Evolutionary conservation across 768 basidiomycete genomes (phyloP).

Genomic region (Boletus vermiculosoides): DNA sequence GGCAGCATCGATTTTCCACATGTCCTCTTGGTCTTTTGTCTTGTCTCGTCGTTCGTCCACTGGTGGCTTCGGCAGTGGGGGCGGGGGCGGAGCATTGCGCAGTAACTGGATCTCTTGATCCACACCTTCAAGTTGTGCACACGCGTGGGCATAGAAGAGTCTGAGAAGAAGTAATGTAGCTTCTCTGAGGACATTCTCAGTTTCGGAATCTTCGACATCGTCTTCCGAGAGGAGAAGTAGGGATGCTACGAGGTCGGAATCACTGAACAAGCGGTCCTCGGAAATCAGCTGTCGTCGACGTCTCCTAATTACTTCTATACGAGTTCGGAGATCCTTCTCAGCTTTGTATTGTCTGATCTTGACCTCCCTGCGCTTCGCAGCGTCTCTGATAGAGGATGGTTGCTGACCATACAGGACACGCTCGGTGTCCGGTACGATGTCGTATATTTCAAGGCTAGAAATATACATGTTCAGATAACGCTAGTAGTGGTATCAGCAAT

Average conservation of each 20-base stretch:
- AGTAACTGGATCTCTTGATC: slow-evolving; percentile 74
- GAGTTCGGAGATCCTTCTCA: slow-evolving; percentile 74
- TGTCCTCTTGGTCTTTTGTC: slow-evolving; percentile 46
- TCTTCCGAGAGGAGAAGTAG: slow-evolving; percentile 46
- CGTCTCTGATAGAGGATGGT: slow-evolving; percentile 53
- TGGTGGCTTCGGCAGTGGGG: slow-evolving; percentile 31
- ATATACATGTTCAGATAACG: slow-evolving; percentile 47
- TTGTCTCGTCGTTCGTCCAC: slow-evolving; percentile 41
- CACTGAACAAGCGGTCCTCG: slow-evolving; percentile 38
- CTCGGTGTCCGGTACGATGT: slow-evolving; percentile 62
- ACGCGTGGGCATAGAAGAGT: slow-evolving; percentile 67
- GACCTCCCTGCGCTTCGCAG: slow-evolving; percentile 70
- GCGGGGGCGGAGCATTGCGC: slow-evolving; percentile 45
- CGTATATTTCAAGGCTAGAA: slow-evolving; percentile 58
- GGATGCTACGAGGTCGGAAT: slow-evolving; percentile 64
- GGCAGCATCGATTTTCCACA: slow-evolving; percentile 73
- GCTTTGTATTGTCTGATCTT: slow-evolving; percentile 91
- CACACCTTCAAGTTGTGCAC: slow-evolving; percentile 63
- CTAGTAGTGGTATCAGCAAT: slow-evolving; percentile 35
- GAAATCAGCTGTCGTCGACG: slow-evolving; percentile 44
- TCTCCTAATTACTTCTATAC: slow-evolving; percentile 62
- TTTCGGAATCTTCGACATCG: slow-evolving; percentile 54
- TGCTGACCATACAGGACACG: slow-evolving; percentile 52
- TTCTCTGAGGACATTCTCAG: slow-evolving; percentile 66
- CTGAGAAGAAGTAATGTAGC: slow-evolving; percentile 69